phyloP scores from a whole-genome alignment of 2,329 filamentous ascomycete species.

The Paecilomyces formosus region DNA sequence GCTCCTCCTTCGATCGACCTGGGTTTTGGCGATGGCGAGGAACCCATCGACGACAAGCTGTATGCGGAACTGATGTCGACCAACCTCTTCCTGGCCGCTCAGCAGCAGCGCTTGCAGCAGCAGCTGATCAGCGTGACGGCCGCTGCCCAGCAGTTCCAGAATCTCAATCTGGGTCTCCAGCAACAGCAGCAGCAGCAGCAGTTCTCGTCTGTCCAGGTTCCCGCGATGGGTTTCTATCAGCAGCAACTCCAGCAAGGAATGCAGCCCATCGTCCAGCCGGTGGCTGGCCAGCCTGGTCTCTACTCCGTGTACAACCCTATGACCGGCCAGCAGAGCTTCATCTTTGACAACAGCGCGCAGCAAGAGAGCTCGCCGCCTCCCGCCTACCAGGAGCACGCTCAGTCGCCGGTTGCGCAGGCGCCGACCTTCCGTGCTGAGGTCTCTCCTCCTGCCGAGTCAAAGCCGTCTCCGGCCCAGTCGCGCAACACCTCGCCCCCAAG shows the following conservation, averaged over 20 bases:
- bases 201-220: slow-evolving; percentile 43
- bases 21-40: slow-evolving; percentile 47
- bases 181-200: slow-evolving; percentile 41
- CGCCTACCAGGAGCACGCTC: slow-evolving; percentile 24
- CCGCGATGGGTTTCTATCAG: slow-evolving; percentile 52
- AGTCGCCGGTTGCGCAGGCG: slow-evolving; percentile 47
- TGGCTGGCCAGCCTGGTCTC: slow-evolving; percentile 64
- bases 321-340: slow-evolving; percentile 76
- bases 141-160: slow-evolving; percentile 74
- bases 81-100: slow-evolving; percentile 85
- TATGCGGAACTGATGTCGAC: slow-evolving; percentile 87
- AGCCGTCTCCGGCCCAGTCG: slow-evolving; percentile 47
- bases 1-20: slow-evolving; percentile 70
- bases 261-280: slow-evolving; percentile 56
- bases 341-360: slow-evolving; percentile 60
- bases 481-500: slow-evolving; percentile 57
- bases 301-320: slow-evolving; percentile 78
- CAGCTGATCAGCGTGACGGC: slow-evolving; percentile 79
- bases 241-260: slow-evolving; percentile 62
- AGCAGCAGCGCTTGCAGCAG: slow-evolving; percentile 91
- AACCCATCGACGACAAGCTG: slow-evolving; percentile 74
- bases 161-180: slow-evolving; percentile 56
- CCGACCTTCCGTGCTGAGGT: slow-evolving; percentile 69
- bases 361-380: slow-evolving; percentile 32
- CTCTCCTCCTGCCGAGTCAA: slow-evolving; percentile 65